Percentiles rank a stretch among this genome's conserved stretches.
Conservation (phyloP, 129 eudicot genomes). For the Artemisia annua region DNA sequence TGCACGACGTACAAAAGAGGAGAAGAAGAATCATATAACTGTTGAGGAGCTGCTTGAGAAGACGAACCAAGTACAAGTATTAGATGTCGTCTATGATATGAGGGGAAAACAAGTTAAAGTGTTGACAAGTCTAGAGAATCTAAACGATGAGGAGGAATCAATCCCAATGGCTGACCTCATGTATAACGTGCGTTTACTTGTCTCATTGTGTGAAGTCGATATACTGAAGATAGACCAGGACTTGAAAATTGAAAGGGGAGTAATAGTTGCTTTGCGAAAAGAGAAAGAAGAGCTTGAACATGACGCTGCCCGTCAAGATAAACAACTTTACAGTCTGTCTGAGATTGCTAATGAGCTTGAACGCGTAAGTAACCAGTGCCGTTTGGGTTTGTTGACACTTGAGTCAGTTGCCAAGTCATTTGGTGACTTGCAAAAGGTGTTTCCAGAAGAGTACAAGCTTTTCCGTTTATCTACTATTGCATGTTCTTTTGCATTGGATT, state of each 20-base stretch:
- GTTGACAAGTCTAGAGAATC: too few species aligned
- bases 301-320: constrained; percentile 45
- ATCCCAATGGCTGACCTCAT: constrained; percentile 25
- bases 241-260: constrained; percentile 62
- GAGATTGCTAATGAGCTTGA: constrained; percentile 44
- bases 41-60: too few species aligned
- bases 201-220: constrained; percentile 53
- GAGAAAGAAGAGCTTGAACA: constrained; percentile 59
- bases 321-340: constrained; percentile 58
- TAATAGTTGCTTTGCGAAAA: constrained; percentile 47
- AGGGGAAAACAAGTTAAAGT: too few species aligned
- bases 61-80: too few species aligned
- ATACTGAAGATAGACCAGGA: constrained; percentile 55
- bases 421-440: too few species aligned
- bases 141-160: constrained; percentile 51
- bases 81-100: too few species aligned
- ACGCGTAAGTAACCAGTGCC: constrained; percentile 31
- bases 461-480: too few species aligned
- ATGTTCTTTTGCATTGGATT: too few species aligned
- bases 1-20: too few species aligned
- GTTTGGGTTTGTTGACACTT: constrained; percentile 46
- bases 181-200: constrained; percentile 51
- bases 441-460: too few species aligned
- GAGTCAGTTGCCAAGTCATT: constrained; percentile 55
- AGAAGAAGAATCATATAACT: too few species aligned